phyloP scores from a whole-genome alignment of 805 yeast species.

The Hanseniaspora osmophila region DNA sequence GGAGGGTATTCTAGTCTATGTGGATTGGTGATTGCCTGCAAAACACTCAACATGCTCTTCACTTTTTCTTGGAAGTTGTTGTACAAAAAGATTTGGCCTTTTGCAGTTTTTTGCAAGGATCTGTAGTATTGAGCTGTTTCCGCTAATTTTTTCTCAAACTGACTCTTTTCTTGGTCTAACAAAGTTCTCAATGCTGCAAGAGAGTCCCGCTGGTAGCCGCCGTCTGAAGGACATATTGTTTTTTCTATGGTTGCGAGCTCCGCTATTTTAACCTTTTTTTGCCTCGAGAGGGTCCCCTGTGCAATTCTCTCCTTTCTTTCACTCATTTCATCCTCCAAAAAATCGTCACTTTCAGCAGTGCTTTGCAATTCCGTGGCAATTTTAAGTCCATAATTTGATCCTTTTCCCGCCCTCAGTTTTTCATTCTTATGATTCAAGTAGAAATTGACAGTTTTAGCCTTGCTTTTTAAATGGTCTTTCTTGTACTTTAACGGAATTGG shows the following conservation, averaged over 20 bases:
- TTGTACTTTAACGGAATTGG: neutral
- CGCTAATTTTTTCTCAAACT: conserved; percentile 8
- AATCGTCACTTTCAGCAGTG: neutral
- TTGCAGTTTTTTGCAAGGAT: conserved; percentile 4
- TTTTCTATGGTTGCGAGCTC: neutral
- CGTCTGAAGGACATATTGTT: neutral
- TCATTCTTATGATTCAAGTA: neutral
- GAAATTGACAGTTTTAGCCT: neutral
- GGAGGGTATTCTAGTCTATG: neutral
- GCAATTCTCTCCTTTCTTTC: neutral
- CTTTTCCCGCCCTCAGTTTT: neutral
- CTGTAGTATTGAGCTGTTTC: conserved; percentile 1
- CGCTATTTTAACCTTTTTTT: neutral
- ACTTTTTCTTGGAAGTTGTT: conserved; percentile 10
- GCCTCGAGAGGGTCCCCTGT: neutral
- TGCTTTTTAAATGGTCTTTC: neutral
- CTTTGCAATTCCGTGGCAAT: neutral
- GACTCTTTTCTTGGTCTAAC: conserved; percentile 1
- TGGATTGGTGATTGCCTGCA: neutral
- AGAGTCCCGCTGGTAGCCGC: neutral
- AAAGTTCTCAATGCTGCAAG: neutral
- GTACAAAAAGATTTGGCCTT: conserved; percentile 6
- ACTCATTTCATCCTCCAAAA: no score
- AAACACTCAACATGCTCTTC: conserved; percentile 8
- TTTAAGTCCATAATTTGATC: neutral